These are phyloP conservation scores for Lecanicillium sp. DNA, from an alignment of 2,329 filamentous ascomycete genomes.

Conservation along the genomic window DNA sequence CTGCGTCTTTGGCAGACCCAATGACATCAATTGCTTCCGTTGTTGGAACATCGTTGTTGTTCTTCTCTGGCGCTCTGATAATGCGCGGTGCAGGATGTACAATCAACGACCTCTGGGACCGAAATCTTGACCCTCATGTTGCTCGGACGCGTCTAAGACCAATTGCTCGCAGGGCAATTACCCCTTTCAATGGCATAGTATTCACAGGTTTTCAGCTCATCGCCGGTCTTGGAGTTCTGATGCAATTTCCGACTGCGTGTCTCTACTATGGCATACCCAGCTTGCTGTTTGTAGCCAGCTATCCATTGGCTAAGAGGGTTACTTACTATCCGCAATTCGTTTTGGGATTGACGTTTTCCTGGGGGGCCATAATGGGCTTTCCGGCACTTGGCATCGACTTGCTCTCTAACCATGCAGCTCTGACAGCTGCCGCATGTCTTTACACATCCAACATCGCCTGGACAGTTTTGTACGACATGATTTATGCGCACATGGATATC, in stretches of 20 bases:
- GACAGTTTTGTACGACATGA: constrained; percentile 88
- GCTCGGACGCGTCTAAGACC: constrained; percentile 69
- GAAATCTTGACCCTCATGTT: constrained; percentile 78
- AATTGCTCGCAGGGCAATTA: constrained; percentile 72
- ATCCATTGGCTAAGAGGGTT: constrained; percentile 78
- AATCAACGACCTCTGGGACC: constrained; percentile 88
- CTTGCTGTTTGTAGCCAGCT: constrained; percentile 64
- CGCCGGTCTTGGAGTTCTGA: constrained; percentile 63
- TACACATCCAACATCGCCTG: constrained; percentile 77
- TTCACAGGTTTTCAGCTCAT: constrained; percentile 72
- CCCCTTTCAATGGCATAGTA: constrained; percentile 61
- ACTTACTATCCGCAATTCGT: constrained; percentile 85
- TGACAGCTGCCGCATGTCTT: constrained; percentile 60
- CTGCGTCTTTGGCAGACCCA: constrained; percentile 61
- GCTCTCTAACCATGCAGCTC: constrained; percentile 54
- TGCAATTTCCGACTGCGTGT: constrained; percentile 69
- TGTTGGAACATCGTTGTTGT: constrained; percentile 59
- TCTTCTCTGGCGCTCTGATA: constrained; percentile 69
- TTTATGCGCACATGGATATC: constrained; percentile 90
- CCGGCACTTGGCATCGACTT: constrained; percentile 75
- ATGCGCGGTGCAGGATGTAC: constrained; percentile 86
- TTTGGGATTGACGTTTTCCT: constrained; percentile 78
- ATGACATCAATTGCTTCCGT: constrained; percentile 56
- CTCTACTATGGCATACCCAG: constrained; percentile 74
- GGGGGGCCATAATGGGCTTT: constrained; percentile 85